Conservation (phyloP, 163 green algal genomes). For the Chlorella variabilis region DNA sequence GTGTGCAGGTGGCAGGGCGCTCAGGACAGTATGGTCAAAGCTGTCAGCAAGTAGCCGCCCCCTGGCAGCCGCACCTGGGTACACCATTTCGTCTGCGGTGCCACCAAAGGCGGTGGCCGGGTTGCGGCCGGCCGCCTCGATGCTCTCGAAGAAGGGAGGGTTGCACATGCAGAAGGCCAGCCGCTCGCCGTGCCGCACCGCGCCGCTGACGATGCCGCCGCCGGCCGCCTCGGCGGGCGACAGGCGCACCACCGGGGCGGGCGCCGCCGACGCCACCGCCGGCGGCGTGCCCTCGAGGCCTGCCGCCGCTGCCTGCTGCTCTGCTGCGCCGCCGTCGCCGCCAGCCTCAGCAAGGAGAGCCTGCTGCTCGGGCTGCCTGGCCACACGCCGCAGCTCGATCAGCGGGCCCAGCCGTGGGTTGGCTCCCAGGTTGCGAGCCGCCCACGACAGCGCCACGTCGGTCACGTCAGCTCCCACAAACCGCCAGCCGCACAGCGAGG, state of each 20-base stretch:
- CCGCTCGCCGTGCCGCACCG: conserved; percentile 8
- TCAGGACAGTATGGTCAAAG: no score
- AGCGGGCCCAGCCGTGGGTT: conserved; percentile 76
- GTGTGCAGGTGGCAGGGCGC: no score
- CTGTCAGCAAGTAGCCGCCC: no score
- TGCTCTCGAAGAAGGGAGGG: conserved; percentile 92
- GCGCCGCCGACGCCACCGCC: background rate
- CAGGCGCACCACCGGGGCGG: background rate
- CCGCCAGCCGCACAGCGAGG: conserved; percentile 78
- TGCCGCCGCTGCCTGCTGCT: background rate
- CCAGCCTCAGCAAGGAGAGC: conserved; percentile 2
- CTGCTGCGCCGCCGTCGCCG: background rate
- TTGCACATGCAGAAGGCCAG: conserved; percentile 97
- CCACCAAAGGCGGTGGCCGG: conserved; percentile 76
- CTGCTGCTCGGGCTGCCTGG: conserved; percentile 41
- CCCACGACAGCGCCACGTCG: conserved; percentile 62
- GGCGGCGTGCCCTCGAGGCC: background rate
- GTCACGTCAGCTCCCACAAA: conserved; percentile 89
- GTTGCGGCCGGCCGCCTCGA: conserved; percentile 77
- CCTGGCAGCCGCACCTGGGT: no score
- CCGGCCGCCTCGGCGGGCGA: background rate
- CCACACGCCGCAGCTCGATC: conserved; percentile 66
- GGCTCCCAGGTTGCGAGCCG: conserved; percentile 55
- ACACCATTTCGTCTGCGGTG: conserved; percentile 89
- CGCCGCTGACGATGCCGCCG: conserved; percentile 22